phyloP scores from a whole-genome alignment of 306 rosid genomes.

The Malus orientalis region DNA sequence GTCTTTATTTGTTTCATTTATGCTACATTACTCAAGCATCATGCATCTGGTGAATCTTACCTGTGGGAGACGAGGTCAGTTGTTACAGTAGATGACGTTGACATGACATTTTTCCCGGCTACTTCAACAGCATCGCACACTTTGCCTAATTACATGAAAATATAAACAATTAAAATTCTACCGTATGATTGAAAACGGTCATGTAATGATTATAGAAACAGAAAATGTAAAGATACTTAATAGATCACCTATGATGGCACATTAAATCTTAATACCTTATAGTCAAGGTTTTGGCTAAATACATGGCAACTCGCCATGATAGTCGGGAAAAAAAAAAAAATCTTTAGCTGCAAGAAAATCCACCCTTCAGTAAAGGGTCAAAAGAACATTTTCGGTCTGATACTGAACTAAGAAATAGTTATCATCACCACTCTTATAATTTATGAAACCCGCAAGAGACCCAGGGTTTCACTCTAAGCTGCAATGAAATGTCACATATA shows the following conservation, averaged over 20 bases:
- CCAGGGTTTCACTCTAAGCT: not conserved
- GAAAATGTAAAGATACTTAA: not conserved
- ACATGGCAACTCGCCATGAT: not conserved
- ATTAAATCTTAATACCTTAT: not conserved
- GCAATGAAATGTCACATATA: not conserved
- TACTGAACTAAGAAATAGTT: too few species aligned
- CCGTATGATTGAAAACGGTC: not conserved
- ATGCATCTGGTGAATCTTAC: constrained; percentile 34
- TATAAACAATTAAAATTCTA: not conserved
- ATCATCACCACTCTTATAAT: not conserved
- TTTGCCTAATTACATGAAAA: constrained; percentile 49
- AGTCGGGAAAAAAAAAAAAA: not conserved
- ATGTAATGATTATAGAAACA: not conserved
- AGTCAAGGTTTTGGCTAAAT: not conserved
- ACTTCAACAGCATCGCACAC: constrained; percentile 91
- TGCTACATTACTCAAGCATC: not conserved
- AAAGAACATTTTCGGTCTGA: not conserved
- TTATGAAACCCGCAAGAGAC: not conserved
- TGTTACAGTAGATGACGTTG: constrained; percentile 80
- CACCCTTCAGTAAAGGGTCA: not conserved
- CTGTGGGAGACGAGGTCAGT: constrained; percentile 76
- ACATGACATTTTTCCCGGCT: constrained; percentile 84
- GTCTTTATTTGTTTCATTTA: not conserved
- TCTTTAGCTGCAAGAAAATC: not conserved
- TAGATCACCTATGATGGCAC: not conserved